Evolutionary conservation across 83 land plant genomes (phyloP), one percentile per base, ranked within the genome.

Genomic region (Thuja plicata): DNA sequence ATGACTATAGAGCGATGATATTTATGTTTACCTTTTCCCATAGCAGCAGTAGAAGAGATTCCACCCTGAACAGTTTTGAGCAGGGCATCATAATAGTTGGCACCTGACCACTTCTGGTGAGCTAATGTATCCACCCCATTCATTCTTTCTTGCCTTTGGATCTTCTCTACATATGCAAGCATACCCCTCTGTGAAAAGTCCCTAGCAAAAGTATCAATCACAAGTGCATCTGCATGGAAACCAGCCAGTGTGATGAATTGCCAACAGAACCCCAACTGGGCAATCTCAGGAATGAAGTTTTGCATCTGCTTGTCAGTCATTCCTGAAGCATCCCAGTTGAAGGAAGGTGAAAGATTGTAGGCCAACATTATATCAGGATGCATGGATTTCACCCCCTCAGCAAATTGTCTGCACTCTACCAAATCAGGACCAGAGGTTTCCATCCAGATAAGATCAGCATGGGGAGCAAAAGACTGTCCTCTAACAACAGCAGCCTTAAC

Each of bases 81-180:
- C 46, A 94, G 90, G 88, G 89, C 87, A 86, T 97, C 99, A 85
- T 95, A 96, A 88, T 93, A 97, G 82, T 96, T 97, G 1, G 99
- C 99, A 54, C 99, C 99, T 12, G 98, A 97, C 99, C 99, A 97
- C 79, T 98, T 96, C 91, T 97, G 99, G 88, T 97, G 99, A 50
- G 98, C 95, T 41, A 97, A 91, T 34, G 97, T 95, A 40, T 97
- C 99, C 57, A 97, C 98, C 34, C 96, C 97, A 89, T 95, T 89
- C 79, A 88, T 91, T 88, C 95, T 90, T 90, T 97, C 99, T 92
- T 95, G 96, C 89, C 98, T 92, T 90, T 97, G 99, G 11, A 97
- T 95, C 91, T 92, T 96, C 94, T 96, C 95, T 88, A 96, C 99
- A 71, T 97, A 97, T 10, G 99, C 99, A 57, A 95, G 92, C 99